Evolutionary conservation across 2,329 filamentous ascomycete species (phyloP).

Genomic region (Epichloe scottii): DNA sequence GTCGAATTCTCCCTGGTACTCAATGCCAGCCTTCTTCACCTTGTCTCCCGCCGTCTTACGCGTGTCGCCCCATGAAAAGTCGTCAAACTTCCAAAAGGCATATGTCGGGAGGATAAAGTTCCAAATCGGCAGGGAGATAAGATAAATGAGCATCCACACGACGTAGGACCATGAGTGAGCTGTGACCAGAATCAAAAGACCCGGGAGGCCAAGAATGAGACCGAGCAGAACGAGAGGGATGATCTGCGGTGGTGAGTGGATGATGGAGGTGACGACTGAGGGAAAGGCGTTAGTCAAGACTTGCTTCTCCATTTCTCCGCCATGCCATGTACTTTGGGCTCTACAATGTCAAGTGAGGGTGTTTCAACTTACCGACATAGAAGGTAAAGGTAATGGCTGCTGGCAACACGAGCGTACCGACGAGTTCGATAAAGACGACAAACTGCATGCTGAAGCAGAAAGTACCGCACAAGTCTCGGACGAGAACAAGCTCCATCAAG

Average conservation of each 20-base stretch:
- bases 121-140: constrained; percentile 87
- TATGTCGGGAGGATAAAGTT: constrained; percentile 93
- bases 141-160: constrained; percentile 93
- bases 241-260: constrained; percentile 61
- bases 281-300: not conserved
- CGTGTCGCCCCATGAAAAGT: constrained; percentile 98
- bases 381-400: constrained; percentile 95
- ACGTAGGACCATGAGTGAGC: constrained; percentile 90
- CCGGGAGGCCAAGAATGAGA: constrained; percentile 87
- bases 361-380: constrained; percentile 65
- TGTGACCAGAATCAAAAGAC: constrained; percentile 81
- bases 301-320: not conserved
- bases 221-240: constrained; percentile 84
- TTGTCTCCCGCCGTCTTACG: constrained; percentile 88
- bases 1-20: constrained; percentile 92
- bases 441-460: constrained; percentile 99
- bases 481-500: constrained; percentile 90
- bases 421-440: constrained; percentile 86
- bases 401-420: constrained; percentile 87
- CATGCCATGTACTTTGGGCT: not conserved
- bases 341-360: not conserved
- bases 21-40: constrained; percentile 73
- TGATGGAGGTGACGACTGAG: constrained; percentile 73
- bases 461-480: constrained; percentile 90
- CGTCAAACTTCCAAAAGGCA: constrained; percentile 98